Percentiles rank a stretch among this genome's conserved stretches.
These are phyloP conservation scores for apple (Malus domestica) DNA, from an alignment of 306 rosid species.

Conservation along the genomic window ASM211411v1 NC_041793.1:10046501-10047000, in stretches of 20 bases:
- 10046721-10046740: constrained; percentile 48
- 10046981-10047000: constrained; percentile 4
- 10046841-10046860: constrained; percentile 86
- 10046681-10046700: constrained; percentile 66
- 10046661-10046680: constrained; percentile 44
- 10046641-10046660: constrained; percentile 58
- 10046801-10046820: constrained; percentile 7
- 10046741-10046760: background rate
- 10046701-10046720: constrained; percentile 89
- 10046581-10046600: constrained; percentile 74
- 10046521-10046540: background rate
- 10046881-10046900: constrained; percentile 57
- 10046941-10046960: constrained; percentile 81
- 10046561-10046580: constrained; percentile 3
- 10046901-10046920: constrained; percentile 62
- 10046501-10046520: background rate
- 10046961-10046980: constrained; percentile 72
- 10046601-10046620: constrained; percentile 87
- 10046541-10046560: constrained; percentile 5
- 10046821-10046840: constrained; percentile 46
- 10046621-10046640: constrained; percentile 65
- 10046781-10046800: constrained; percentile 4
- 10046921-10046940: constrained; percentile 44
- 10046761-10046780: background rate
- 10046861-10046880: constrained; percentile 61